Base-by-base conservation (phyloP, 2,329 filamentous ascomycete species). In the Apiospora rasikravindrae region DNA sequence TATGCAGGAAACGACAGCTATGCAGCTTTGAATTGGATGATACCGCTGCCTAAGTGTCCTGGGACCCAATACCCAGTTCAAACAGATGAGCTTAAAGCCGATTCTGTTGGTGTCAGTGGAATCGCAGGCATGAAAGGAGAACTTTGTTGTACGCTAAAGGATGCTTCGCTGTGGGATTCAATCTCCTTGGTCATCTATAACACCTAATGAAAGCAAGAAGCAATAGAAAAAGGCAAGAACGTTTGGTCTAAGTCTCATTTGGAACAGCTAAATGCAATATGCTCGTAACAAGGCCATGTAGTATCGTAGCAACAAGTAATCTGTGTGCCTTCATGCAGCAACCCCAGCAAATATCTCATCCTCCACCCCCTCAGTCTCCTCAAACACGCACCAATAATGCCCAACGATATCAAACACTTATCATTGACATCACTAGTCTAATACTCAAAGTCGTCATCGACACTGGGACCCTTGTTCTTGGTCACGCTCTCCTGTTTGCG, bases 381-480 rank as follows among this genome's bases (percentile, higher is more conserved):
- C 33, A 64, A n/a, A 64, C 33, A 4, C n/a, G n/a, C 7, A 40
- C 7, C 57, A 24, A 14, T 64, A 24, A 14, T 64, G 29, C 33
- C 33, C 33, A 37, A 64, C 33, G 19, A 64, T 19, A 64, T 13
- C 33, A 40, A 64, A 64, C 57, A 10, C 57, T n/a, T 14, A 14
- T 19, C 53, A 8, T 14, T 64, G 33, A 68, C 26, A 47, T 29
- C 64, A 42, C 66, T 14, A 45, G 7, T 68, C 40, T 37, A 99
- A 84, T 99, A 99, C 86, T 99, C 96, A 84, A 98, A 99, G 82
- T 98, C 95, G 84, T 98, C 96, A 86, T 99, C 96, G 71, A 95
- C 95, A 67, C 92, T 88, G 4, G 94, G 94, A 0, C 92, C 93
- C 85, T 97, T 97, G 72, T 86, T 94, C 87, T 96, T 97, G 16